phyloP scores from a whole-genome alignment of 371 early-diverging fungal genomes.

The Mortierella sp. region DNA sequence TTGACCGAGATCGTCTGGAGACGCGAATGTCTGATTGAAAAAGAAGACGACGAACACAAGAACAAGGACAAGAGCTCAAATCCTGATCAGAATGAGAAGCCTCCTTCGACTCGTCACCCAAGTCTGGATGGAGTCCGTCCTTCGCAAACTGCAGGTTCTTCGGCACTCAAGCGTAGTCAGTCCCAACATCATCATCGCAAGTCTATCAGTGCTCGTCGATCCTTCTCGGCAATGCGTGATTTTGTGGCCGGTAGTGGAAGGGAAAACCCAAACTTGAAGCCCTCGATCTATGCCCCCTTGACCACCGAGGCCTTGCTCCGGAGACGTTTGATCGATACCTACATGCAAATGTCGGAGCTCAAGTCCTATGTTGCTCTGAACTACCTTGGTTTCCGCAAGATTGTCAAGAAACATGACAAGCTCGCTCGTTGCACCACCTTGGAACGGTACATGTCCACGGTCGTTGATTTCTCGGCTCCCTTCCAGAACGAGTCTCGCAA shows the following conservation, averaged over 20 bases:
- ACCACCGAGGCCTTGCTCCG: slow-evolving; percentile 46
- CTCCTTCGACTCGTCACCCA: background rate
- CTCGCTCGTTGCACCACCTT: slow-evolving; percentile 61
- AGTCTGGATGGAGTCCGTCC: background rate
- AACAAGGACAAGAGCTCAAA: background rate
- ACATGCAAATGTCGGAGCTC: slow-evolving; percentile 74
- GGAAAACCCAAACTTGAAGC: slow-evolving; percentile 37
- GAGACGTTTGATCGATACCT: slow-evolving; percentile 47
- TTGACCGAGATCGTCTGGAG: slow-evolving; percentile 52
- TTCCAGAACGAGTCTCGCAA: slow-evolving; percentile 67
- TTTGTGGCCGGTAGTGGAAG: slow-evolving; percentile 18
- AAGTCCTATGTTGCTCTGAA: slow-evolving; percentile 95
- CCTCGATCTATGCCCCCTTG: slow-evolving; percentile 39
- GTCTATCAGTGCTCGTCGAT: slow-evolving; percentile 15
- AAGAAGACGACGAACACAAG: slow-evolving; percentile 17
- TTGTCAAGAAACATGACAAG: slow-evolving; percentile 97
- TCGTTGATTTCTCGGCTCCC: slow-evolving; percentile 67
- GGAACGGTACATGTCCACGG: slow-evolving; percentile 63
- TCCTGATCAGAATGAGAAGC: background rate
- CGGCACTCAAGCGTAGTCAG: slow-evolving; percentile 9
- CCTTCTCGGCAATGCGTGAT: slow-evolving; percentile 30
- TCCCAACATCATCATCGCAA: slow-evolving; percentile 22
- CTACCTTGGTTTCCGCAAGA: slow-evolving; percentile 94
- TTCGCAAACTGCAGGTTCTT: background rate
- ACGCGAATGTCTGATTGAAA: slow-evolving; percentile 44